Evolutionary conservation across 2,329 filamentous ascomycete genomes (phyloP), one percentile per base, ranked within the genome.

Genomic region (Calonectria hongkongensis): DNA sequence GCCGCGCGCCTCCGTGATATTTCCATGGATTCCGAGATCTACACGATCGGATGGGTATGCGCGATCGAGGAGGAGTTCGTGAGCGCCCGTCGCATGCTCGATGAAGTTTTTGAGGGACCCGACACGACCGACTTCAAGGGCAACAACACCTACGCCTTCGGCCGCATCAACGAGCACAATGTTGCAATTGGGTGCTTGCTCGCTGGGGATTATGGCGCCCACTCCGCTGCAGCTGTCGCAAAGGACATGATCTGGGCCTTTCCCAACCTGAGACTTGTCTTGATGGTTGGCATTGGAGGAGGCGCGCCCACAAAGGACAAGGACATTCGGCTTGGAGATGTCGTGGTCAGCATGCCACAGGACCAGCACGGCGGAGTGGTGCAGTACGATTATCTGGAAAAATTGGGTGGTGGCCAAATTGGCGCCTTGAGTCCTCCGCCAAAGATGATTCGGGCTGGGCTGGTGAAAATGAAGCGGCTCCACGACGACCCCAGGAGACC

Each of bases 291-390:
- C 21, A 78, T 82, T 27, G 80, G 79, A 30, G 80, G 80, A 16
- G 80, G 80, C 12, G 73, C 73, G 4, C 77, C 79, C 12, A 30
- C 28, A 7, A 39, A 41, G 12, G 41, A 60, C 8, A 27, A 60
- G 6, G 80, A 82, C 69, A 75, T 83, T 13, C 75, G 80, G 2
- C 74, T 82, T 2, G 81, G 79, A 3, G 78, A 81, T 63, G 68
- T 80, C 15, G 78, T 79, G 0, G 75, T 81, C 7, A 75, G 78
- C 68, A 33, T 66, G 4, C 75, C 74, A 0, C 50, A 28, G 0
- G 25, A 16, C 2, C 5, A 64, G 1, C 56, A 50, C 2, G 66
- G 68, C 13, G 73, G 73, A 16, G 66, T 75, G 5, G 27, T 70
- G 15, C 68, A 76, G 39, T 73, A 74, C 18, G 75, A 78, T 41